These are phyloP conservation scores for Aspergillus nidulans DNA, from an alignment of 495 filamentous ascomycete genomes.

Conservation along the genomic window DNA sequence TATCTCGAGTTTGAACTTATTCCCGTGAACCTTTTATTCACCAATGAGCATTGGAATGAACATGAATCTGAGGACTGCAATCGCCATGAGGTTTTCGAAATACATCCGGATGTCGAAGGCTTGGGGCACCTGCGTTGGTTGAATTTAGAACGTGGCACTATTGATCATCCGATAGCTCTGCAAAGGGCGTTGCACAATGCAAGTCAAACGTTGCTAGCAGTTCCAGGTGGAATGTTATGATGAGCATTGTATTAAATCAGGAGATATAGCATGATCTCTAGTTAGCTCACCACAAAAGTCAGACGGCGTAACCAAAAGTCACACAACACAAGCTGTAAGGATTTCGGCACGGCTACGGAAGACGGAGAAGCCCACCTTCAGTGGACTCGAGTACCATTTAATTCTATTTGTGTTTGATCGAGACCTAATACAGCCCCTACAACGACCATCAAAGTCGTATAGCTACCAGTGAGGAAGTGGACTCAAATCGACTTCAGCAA, in stretches of 20 bases:
- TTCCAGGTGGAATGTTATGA: not conserved
- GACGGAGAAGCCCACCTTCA: too few species aligned
- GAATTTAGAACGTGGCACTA: not conserved
- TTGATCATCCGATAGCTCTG: not conserved
- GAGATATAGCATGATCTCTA: not conserved
- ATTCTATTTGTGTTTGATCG: too few species aligned
- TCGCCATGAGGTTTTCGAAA: not conserved
- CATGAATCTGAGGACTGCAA: not conserved
- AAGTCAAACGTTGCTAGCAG: not conserved
- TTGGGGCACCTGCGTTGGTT: too few species aligned
- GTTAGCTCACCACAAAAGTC: not conserved
- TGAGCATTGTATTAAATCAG: too few species aligned
- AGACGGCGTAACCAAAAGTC: not conserved
- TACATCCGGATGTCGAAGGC: too few species aligned
- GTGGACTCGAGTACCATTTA: too few species aligned
- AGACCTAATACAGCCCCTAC: too few species aligned
- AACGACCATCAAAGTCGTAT: too few species aligned
- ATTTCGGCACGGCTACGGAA: not conserved
- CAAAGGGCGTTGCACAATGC: not conserved
- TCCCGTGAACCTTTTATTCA: not conserved
- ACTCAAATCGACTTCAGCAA: not conserved
- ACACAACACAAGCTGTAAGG: not conserved
- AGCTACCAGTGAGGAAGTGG: too few species aligned
- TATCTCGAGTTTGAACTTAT: not conserved
- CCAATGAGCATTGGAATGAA: not conserved